A percentile compares a stretch with the other conserved stretches of the same genome.
These are phyloP conservation scores for Balansia obtecta DNA, from an alignment of 2,329 filamentous ascomycete species.

Conservation along the genomic window DNA sequence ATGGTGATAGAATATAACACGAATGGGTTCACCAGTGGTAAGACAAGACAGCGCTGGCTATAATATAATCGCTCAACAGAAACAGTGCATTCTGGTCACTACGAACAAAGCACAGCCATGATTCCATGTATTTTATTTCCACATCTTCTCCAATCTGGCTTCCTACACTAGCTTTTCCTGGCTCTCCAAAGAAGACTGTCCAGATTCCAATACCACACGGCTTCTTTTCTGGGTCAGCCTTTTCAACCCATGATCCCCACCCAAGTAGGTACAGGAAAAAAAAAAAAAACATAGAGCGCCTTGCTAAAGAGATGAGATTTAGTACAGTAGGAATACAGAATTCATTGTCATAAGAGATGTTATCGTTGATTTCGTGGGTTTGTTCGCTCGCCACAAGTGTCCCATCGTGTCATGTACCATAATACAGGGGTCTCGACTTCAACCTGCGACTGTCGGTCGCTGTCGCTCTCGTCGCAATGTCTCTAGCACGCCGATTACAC, in stretches of 20 bases:
- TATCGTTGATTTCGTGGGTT: background rate
- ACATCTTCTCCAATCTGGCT: background rate
- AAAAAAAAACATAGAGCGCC: conserved; percentile 22
- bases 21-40: too few species aligned
- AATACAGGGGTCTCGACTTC: conserved; percentile 5
- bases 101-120: too few species aligned
- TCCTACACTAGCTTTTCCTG: background rate
- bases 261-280: background rate
- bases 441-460: conserved; percentile 12
- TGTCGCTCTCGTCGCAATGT: conserved; percentile 35
- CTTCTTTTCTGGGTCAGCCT: background rate
- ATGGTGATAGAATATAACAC: too few species aligned
- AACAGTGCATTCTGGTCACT: too few species aligned
- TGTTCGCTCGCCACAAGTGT: conserved; percentile 1
- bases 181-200: background rate
- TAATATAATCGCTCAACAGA: too few species aligned
- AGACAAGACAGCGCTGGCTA: too few species aligned
- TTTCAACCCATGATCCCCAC: background rate
- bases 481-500: conserved; percentile 46
- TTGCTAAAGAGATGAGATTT: conserved; percentile 21
- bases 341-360: conserved; percentile 8
- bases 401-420: conserved; percentile 1
- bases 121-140: background rate
- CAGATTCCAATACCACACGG: background rate
- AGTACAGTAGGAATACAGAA: conserved; percentile 18